Conservation (phyloP, 2,329 filamentous ascomycete species). For the Cordyceps tenuipes region DNA sequence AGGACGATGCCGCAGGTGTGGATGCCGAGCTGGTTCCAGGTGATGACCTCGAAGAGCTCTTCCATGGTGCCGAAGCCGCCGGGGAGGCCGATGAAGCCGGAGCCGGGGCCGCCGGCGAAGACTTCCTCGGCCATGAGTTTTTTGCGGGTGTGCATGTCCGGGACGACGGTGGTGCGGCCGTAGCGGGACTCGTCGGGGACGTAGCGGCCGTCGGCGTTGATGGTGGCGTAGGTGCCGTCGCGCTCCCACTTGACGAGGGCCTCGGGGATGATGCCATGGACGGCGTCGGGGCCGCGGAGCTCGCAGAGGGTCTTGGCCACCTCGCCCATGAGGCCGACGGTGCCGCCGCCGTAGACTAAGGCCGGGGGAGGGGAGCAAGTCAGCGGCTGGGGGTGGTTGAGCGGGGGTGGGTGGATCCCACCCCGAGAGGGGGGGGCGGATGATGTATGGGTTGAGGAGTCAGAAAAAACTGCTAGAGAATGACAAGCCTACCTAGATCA, state of each 20-base stretch:
- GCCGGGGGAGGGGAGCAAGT: slow-evolving; percentile 2
- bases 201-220: slow-evolving; percentile 40
- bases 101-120: slow-evolving; percentile 68
- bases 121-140: slow-evolving; percentile 88
- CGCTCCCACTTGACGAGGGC: slow-evolving; percentile 76
- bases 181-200: slow-evolving; percentile 60
- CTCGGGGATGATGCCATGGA: slow-evolving; percentile 90
- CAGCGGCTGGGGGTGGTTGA: not conserved
- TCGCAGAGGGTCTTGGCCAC: slow-evolving; percentile 78
- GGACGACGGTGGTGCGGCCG: slow-evolving; percentile 78
- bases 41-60: slow-evolving; percentile 84
- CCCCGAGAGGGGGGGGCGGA: too few relatives aligned
- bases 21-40: slow-evolving; percentile 96
- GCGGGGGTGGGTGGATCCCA: not conserved
- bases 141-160: slow-evolving; percentile 96
- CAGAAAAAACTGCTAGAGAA: not conserved
- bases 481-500: slow-evolving; percentile 49
- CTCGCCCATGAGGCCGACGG: slow-evolving; percentile 91
- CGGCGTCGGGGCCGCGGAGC: slow-evolving; percentile 68
- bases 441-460: not conserved
- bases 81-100: slow-evolving; percentile 79
- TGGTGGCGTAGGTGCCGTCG: slow-evolving; percentile 44
- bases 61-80: slow-evolving; percentile 94
- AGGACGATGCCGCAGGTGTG: slow-evolving; percentile 72
- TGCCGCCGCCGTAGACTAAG: slow-evolving; percentile 86